Evolutionary conservation across 2,329 filamentous ascomycete genomes (phyloP).

Genomic region (Rutstroemia sp.): DNA sequence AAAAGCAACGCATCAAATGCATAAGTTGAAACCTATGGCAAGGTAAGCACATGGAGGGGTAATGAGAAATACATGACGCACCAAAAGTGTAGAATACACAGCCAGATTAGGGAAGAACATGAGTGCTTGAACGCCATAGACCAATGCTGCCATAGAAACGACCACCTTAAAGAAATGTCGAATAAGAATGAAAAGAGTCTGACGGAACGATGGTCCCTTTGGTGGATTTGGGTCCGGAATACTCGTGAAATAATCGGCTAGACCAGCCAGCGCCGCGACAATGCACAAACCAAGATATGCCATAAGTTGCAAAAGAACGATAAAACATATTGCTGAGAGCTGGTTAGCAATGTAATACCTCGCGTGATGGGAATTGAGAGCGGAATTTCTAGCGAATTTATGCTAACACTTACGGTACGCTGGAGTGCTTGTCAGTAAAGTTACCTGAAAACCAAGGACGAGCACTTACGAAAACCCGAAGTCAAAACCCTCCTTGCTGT

Average conservation of each 20-base stretch:
- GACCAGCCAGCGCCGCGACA: conserved; percentile 10
- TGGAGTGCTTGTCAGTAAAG: neutral
- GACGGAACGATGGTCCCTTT: neutral
- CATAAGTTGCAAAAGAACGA: conserved; percentile 20
- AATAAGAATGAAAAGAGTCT: neutral
- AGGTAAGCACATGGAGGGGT: conserved; percentile 6
- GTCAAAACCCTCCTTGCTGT: conserved; percentile 18
- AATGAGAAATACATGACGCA: conserved; percentile 8
- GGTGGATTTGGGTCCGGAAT: neutral
- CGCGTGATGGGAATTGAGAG: neutral
- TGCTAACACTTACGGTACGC: neutral
- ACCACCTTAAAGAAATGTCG: neutral
- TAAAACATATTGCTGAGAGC: conserved; percentile 24
- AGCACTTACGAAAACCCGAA: conserved; percentile 22
- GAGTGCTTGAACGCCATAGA: conserved; percentile 14
- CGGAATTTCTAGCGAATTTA: neutral
- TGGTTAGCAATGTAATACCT: conserved; percentile 11
- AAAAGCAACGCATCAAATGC: conserved; percentile 23
- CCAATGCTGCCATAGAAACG: conserved; percentile 2
- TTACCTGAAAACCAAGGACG: neutral
- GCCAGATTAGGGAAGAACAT: conserved; percentile 20
- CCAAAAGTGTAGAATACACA: conserved; percentile 23
- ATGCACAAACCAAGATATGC: conserved; percentile 16
- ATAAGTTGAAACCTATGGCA: conserved; percentile 23
- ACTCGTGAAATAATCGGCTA: conserved; percentile 11